These are phyloP conservation scores for Colletotrichum phormii DNA, from an alignment of 2,329 filamentous ascomycete species.

Conservation along the genomic window DNA sequence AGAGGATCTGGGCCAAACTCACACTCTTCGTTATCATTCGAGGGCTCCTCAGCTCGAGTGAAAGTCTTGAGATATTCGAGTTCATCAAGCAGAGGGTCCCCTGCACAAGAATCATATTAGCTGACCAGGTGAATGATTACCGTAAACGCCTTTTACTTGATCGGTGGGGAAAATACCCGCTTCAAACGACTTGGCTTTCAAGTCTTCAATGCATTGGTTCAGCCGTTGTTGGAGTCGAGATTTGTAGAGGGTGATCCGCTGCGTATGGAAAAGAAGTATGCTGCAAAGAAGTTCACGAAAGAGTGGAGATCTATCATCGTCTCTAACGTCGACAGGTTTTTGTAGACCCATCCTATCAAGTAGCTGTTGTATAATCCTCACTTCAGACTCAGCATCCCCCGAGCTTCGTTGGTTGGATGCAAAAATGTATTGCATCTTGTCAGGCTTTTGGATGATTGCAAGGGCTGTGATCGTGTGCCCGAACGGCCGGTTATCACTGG, in stretches of 20 bases:
- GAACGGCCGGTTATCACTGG: slow-evolving; percentile 44
- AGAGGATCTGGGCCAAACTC: not conserved
- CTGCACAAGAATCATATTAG: too few species aligned
- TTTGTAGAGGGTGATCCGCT: not conserved
- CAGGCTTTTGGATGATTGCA: slow-evolving; percentile 42
- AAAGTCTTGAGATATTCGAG: not conserved
- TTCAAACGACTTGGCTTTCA: not conserved
- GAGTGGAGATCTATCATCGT: not conserved
- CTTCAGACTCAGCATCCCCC: not conserved
- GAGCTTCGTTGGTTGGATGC: slow-evolving; percentile 42
- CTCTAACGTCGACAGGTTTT: not conserved
- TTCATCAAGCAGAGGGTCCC: not conserved
- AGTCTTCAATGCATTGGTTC: not conserved
- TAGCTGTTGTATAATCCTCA: not conserved
- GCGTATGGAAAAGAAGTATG: not conserved
- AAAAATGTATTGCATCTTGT: slow-evolving; percentile 44
- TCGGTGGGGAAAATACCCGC: not conserved
- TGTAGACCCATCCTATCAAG: not conserved
- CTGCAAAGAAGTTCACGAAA: not conserved
- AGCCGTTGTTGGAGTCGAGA: not conserved
- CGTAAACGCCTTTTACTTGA: not conserved
- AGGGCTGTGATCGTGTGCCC: slow-evolving; percentile 47
- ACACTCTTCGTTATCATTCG: not conserved
- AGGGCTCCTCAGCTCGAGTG: not conserved
- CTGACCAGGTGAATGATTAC: not conserved